These are phyloP conservation scores for Aspergillus carbonarius DNA, from an alignment of 2,329 filamentous ascomycete species.

Conservation along the genomic window DNA sequence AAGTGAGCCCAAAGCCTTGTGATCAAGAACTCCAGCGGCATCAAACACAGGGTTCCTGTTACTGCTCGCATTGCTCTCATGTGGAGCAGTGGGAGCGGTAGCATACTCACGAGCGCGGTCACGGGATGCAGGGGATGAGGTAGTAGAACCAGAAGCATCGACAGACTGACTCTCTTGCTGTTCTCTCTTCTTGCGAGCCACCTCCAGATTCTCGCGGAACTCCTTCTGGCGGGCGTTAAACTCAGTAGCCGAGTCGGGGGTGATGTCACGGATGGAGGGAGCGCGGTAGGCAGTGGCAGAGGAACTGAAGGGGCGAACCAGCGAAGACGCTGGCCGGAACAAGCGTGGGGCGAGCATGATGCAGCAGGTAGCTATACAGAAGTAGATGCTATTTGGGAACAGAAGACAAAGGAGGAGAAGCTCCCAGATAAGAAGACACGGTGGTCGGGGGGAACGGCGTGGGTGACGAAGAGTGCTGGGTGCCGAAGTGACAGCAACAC, in stretches of 20 bases:
- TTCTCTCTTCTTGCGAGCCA: slow-evolving; percentile 73
- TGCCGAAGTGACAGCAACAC: background rate
- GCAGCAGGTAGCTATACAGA: background rate
- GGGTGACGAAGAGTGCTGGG: background rate
- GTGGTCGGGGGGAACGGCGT: background rate
- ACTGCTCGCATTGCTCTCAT: slow-evolving; percentile 47
- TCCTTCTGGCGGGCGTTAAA: slow-evolving; percentile 83
- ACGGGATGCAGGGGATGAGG: slow-evolving; percentile 33
- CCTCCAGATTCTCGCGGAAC: slow-evolving; percentile 79
- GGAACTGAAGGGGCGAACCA: slow-evolving; percentile 59
- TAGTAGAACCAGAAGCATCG: slow-evolving; percentile 48
- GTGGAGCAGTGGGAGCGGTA: slow-evolving; percentile 45
- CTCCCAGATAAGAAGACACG: background rate
- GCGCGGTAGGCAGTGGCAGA: slow-evolving; percentile 53
- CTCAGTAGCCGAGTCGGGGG: slow-evolving; percentile 64
- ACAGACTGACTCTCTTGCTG: slow-evolving; percentile 78
- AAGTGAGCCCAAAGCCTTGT: slow-evolving; percentile 61
- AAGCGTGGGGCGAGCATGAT: slow-evolving; percentile 50
- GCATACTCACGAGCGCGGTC: slow-evolving; percentile 38
- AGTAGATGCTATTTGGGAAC: background rate
- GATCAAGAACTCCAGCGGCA: slow-evolving; percentile 41
- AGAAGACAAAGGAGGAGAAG: background rate
- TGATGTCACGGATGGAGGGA: slow-evolving; percentile 86
- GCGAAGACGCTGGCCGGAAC: slow-evolving; percentile 50
- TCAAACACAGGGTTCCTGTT: slow-evolving; percentile 37